Evolutionary conservation across 768 basidiomycete genomes (phyloP).

Genomic region (Boletus speciosus): DNA sequence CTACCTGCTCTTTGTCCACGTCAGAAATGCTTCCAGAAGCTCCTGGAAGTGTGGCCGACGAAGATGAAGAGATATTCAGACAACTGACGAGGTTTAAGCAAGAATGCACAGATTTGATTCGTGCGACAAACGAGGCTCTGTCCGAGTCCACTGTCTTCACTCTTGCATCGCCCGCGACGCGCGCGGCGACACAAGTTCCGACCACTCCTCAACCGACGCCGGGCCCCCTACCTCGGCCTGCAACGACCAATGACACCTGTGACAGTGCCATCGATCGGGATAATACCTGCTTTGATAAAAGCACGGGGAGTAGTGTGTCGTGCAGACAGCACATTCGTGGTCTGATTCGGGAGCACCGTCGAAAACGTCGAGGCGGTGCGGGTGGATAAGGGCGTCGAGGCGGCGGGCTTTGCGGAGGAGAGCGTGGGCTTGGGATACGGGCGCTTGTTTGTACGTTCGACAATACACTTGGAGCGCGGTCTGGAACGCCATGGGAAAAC

Average conservation of each 20-base stretch:
- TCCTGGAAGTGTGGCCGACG: no score
- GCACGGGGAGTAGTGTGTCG: constrained; percentile 68
- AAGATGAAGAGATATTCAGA: no score
- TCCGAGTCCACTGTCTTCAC: constrained; percentile 1
- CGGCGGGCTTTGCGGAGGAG: constrained; percentile 86
- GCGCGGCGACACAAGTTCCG: constrained; percentile 11
- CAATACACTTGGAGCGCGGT: constrained; percentile 89
- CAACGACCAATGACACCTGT: constrained; percentile 40
- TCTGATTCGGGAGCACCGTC: constrained; percentile 24
- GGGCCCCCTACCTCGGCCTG: not conserved
- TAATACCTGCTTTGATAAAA: constrained; percentile 51
- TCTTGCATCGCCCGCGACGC: constrained; percentile 15
- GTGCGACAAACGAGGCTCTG: no score
- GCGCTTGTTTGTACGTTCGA: constrained; percentile 78
- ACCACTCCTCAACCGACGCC: constrained; percentile 11
- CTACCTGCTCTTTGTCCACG: no score
- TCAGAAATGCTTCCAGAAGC: no score
- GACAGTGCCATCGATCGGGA: constrained; percentile 37
- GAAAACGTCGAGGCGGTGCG: constrained; percentile 35
- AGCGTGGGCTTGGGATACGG: constrained; percentile 69
- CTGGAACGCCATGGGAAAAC: constrained; percentile 36
- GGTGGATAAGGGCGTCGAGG: constrained; percentile 67
- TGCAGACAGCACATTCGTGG: constrained; percentile 54
- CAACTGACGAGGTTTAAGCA: no score
- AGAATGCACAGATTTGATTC: no score